Base-by-base conservation (phyloP, 83 land plant species). In the Thuja plicata region DNA sequence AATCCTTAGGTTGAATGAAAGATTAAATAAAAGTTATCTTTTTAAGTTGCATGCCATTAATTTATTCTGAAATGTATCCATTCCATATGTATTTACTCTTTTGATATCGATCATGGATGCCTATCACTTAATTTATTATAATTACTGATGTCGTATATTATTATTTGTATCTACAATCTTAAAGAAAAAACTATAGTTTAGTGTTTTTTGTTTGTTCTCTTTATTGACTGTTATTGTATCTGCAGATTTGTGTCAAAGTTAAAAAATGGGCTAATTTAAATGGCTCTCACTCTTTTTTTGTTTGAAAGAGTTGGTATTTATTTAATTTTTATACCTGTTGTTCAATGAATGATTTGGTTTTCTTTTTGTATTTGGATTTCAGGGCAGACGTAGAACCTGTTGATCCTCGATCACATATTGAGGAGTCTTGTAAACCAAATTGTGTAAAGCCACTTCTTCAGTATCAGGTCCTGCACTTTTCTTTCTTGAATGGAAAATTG, bases 361-460 rank as follows among this genome's bases (percentile, higher is more conserved):
- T 78, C 21, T 37, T 84, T 43, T 38, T 87, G 41, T 4, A 40
- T 10, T 85, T 48, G 24, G 8, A 89, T 73, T 85, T 80, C 79
- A 92, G 92, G 94, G 89, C 93, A 46, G 94, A 92, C 45, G 91
- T 88, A 40, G 92, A 92, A 52, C 76, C 86, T 40, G 89, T 89
- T 86, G 95, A 94, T 89, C 95, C 71, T 32, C 92, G 91, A 89
- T 46, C 80, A 57, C 90, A 89, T 38, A 89, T 92, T 85, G 95
- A 92, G 86, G 95, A 94, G 16, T 27, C 86, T n/a, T 94, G 95
- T 89, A 91, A 94, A 90, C 91, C 95, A 52, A 92, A 91, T 50
- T 94, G 95, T 89, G 93, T 89, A 66, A 89, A 89, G 55, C 88
- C 91, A 35, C 70, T 88, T 16, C 73, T 88, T 88, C 91, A 84